Evolutionary conservation across 129 eudicot genomes (phyloP).

Genomic region (Scalesia atractyloides): DNA sequence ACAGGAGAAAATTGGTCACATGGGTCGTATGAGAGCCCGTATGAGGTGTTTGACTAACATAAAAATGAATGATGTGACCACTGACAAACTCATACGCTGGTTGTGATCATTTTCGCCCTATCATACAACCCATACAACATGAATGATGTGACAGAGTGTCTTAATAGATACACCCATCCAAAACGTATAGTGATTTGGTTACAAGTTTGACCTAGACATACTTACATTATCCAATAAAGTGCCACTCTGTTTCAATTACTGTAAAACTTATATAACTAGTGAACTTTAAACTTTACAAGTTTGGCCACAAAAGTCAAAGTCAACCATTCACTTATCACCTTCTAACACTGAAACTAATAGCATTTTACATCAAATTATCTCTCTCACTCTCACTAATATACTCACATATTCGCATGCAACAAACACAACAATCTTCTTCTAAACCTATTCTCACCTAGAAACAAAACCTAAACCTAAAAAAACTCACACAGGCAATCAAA

Average conservation of each 20-base stretch:
- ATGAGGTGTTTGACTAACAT: too few relatives aligned
- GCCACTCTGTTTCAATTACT: background rate
- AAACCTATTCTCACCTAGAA: slow-evolving; percentile 2
- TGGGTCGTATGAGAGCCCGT: too few relatives aligned
- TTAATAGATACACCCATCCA: background rate
- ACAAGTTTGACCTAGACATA: background rate
- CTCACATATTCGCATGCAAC: too few relatives aligned
- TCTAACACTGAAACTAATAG: background rate
- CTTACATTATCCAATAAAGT: background rate
- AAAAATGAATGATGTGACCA: too few relatives aligned
- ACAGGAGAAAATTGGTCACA: too few relatives aligned
- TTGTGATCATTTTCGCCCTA: too few relatives aligned
- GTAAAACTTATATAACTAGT: background rate
- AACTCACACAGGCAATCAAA: background rate
- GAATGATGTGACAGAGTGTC: too few relatives aligned
- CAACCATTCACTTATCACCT: background rate
- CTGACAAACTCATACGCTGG: too few relatives aligned
- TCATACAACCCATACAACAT: too few relatives aligned
- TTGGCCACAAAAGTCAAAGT: background rate
- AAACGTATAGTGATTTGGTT: background rate
- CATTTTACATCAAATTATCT: background rate
- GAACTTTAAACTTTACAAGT: background rate
- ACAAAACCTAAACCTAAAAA: background rate
- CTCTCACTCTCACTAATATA: background rate
- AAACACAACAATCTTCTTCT: background rate